A percentile compares a stretch with the other conserved stretches of the same genome.
phyloP scores from a whole-genome alignment of 2,329 filamentous ascomycete species.

The Corinectria fuckeliana region DNA sequence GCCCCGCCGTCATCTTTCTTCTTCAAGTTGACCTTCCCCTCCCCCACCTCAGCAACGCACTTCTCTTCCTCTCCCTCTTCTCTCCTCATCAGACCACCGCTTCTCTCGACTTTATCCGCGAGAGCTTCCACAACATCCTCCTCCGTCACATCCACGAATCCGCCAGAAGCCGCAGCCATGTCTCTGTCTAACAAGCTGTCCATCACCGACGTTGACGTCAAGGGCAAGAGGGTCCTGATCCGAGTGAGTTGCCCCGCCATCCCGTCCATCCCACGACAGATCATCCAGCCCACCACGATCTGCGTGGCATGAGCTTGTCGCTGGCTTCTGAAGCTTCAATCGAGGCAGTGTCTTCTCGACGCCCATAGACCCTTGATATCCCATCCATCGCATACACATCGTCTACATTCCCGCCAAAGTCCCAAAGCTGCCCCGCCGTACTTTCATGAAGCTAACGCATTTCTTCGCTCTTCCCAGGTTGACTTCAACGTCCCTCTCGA shows the following conservation, averaged over 20 bases:
- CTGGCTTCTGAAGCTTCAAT: not conserved
- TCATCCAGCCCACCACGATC: not conserved
- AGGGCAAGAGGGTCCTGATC: conserved; percentile 98
- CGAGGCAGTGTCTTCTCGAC: not conserved
- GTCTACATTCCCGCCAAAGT: not conserved
- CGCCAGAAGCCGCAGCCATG: conserved; percentile 63
- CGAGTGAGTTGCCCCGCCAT: conserved; percentile 70
- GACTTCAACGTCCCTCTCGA: conserved; percentile 99
- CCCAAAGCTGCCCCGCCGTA: not conserved
- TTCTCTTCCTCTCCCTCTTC: conserved; percentile 31
- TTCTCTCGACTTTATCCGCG: not conserved
- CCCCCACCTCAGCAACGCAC: conserved; percentile 12
- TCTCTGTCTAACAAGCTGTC: conserved; percentile 98
- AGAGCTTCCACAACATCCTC: not conserved
- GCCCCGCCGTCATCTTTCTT: conserved; percentile 11
- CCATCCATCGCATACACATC: not conserved
- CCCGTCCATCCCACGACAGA: conserved; percentile 8
- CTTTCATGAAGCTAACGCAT: conserved; percentile 22
- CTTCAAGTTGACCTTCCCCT: no score
- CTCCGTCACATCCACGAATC: conserved; percentile 11
- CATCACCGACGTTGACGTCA: conserved; percentile 94
- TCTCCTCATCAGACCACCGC: conserved; percentile 18
- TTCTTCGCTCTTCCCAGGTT: conserved; percentile 64
- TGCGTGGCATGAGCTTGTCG: not conserved
- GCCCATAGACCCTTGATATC: not conserved